phyloP scores from a whole-genome alignment of 2,329 filamentous ascomycete genomes.

The Cordyceps militaris region DNA sequence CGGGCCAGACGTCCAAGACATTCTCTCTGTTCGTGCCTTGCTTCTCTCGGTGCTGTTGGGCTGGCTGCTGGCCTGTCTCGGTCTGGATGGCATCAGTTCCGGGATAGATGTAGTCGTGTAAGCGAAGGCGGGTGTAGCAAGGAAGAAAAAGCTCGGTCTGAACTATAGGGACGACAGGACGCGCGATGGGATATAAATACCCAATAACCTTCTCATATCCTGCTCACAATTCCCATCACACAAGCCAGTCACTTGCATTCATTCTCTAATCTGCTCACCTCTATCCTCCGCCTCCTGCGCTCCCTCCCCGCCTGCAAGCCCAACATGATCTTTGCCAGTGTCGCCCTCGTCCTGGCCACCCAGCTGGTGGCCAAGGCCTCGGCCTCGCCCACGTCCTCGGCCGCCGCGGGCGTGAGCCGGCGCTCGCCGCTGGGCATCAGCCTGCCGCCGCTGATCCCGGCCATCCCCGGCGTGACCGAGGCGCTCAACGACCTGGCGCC shows the following conservation, averaged over 20 bases:
- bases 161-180: too few species aligned
- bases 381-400: background rate
- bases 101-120: background rate
- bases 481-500: conserved; percentile 42
- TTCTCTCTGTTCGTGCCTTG: background rate
- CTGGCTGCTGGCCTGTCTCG: too few species aligned
- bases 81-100: background rate
- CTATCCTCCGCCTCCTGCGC: too few species aligned
- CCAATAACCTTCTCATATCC: conserved; percentile 7
- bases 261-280: background rate
- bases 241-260: background rate
- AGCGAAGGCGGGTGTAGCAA: background rate
- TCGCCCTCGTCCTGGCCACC: background rate
- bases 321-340: conserved; percentile 9
- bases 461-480: conserved; percentile 52
- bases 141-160: background rate
- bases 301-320: background rate
- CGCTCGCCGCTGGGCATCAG: conserved; percentile 28
- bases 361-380: conserved; percentile 9
- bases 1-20: conserved; percentile 1
- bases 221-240: background rate
- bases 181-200: conserved; percentile 2
- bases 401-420: background rate
- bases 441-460: conserved; percentile 50
- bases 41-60: background rate